These are phyloP conservation scores for Gloeophyllum trabeum DNA, from an alignment of 768 basidiomycete species.

Conservation along the genomic window DNA sequence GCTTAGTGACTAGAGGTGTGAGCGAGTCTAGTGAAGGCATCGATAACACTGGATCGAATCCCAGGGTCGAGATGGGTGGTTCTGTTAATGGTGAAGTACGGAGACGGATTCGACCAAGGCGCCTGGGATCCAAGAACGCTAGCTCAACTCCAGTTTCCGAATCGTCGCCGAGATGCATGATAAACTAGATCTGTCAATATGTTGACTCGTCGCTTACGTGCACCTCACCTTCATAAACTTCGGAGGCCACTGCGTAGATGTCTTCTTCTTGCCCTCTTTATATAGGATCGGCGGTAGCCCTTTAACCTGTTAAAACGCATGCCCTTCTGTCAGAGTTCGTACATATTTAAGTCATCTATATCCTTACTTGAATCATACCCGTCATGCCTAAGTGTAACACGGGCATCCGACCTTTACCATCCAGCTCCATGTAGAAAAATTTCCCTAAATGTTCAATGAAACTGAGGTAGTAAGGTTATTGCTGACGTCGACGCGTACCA, in stretches of 20 bases:
- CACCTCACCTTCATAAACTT: slow-evolving; percentile 46
- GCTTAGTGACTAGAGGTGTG: slow-evolving; percentile 31
- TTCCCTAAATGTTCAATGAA: slow-evolving; percentile 28
- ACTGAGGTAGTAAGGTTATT: neutral
- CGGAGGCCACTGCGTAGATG: slow-evolving; percentile 48
- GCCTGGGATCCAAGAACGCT: slow-evolving; percentile 63
- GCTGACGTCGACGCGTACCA: slow-evolving; percentile 21
- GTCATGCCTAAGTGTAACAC: slow-evolving; percentile 83
- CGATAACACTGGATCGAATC: slow-evolving; percentile 66
- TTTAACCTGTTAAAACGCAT: slow-evolving; percentile 27
- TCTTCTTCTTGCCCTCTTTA: slow-evolving; percentile 28
- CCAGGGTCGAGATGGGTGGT: slow-evolving; percentile 60
- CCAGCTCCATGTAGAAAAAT: slow-evolving; percentile 55
- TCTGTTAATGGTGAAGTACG: slow-evolving; percentile 44
- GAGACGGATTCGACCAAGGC: slow-evolving; percentile 61
- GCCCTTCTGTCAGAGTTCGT: neutral
- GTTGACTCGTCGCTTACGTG: neutral
- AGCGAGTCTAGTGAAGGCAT: slow-evolving; percentile 53
- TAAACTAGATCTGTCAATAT: slow-evolving; percentile 41
- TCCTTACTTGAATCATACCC: slow-evolving; percentile 64
- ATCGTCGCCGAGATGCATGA: slow-evolving; percentile 38
- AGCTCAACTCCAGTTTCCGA: slow-evolving; percentile 25
- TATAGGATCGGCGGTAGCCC: slow-evolving; percentile 39
- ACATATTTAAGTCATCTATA: too few relatives aligned
- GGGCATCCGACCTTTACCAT: slow-evolving; percentile 48